A percentile compares a stretch with the other conserved stretches of the same genome.
phyloP scores from a whole-genome alignment of 352 stramenopile species.

The Aphanomyces euteiches region DNA sequence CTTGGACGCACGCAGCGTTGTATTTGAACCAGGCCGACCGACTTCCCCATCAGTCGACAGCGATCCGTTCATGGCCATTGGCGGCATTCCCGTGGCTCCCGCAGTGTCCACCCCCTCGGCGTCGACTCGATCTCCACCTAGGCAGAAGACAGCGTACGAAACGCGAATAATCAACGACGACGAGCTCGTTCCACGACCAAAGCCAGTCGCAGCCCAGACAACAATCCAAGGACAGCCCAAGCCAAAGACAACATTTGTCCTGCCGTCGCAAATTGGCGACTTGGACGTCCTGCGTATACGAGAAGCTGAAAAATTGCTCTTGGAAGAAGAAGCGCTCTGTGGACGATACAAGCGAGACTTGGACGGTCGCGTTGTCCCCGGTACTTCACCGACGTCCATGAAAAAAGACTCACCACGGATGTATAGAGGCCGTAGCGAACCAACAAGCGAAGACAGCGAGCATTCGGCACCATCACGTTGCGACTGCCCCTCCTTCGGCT shows the following conservation, averaged over 20 bases:
- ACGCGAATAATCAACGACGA: slow-evolving; percentile 84
- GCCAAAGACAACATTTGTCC: slow-evolving; percentile 1
- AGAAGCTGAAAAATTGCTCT: slow-evolving; percentile 56
- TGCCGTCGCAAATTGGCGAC: slow-evolving; percentile 73
- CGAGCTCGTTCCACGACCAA: slow-evolving; percentile 49
- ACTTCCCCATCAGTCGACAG: not conserved
- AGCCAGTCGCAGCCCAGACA: slow-evolving; percentile 22
- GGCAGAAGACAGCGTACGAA: slow-evolving; percentile 70
- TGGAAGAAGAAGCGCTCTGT: slow-evolving; percentile 65
- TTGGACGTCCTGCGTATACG: slow-evolving; percentile 78
- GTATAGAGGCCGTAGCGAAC: slow-evolving; percentile 19
- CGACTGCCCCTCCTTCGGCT: too few relatives aligned
- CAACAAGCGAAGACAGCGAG: slow-evolving; percentile 23
- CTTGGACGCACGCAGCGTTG: slow-evolving; percentile 50
- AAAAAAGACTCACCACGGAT: not conserved
- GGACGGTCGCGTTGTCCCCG: slow-evolving; percentile 64
- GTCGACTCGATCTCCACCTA: not conserved
- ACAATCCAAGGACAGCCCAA: slow-evolving; percentile 10
- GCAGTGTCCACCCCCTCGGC: not conserved
- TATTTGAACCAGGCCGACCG: slow-evolving; percentile 26
- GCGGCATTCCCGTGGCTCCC: slow-evolving; percentile 18
- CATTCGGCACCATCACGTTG: not conserved
- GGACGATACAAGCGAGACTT: slow-evolving; percentile 64
- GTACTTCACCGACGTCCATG: slow-evolving; percentile 20
- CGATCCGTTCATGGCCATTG: slow-evolving; percentile 16